These are phyloP conservation scores for Microsporum ferrugineum DNA, from an alignment of 2,329 filamentous ascomycete species.

Conservation along the genomic window DNA sequence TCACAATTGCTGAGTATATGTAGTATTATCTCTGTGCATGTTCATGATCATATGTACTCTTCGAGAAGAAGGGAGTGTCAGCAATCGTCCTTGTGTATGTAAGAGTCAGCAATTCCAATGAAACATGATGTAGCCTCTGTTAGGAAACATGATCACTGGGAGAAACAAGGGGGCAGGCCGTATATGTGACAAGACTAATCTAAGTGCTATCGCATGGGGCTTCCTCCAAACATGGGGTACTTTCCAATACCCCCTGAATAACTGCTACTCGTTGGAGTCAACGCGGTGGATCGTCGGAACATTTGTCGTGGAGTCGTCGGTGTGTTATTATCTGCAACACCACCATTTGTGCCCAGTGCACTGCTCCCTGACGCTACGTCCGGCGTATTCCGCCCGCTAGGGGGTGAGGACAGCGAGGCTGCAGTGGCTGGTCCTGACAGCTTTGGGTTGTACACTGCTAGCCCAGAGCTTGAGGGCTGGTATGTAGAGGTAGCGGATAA, in stretches of 20 bases:
- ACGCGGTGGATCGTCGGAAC: slow-evolving; percentile 31
- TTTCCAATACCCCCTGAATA: slow-evolving; percentile 19
- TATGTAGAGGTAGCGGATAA: background rate
- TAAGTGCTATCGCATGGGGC: slow-evolving; percentile 8
- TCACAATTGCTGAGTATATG: background rate
- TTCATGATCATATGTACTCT: background rate
- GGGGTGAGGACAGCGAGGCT: background rate
- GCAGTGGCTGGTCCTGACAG: background rate
- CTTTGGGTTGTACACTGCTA: background rate
- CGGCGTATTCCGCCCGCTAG: slow-evolving; percentile 33
- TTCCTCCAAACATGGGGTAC: slow-evolving; percentile 10
- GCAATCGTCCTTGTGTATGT: background rate
- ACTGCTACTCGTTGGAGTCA: slow-evolving; percentile 34
- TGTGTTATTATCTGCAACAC: slow-evolving; percentile 18
- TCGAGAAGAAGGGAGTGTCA: background rate
- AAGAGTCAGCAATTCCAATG: background rate
- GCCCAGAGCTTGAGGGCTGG: background rate
- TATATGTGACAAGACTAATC: background rate
- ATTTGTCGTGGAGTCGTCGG: slow-evolving; percentile 33
- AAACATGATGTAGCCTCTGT: background rate
- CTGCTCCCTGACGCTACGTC: slow-evolving; percentile 17
- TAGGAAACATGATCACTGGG: background rate
- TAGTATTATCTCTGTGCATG: background rate
- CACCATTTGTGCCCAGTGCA: slow-evolving; percentile 14
- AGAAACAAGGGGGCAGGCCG: background rate